These are phyloP conservation scores for Yamadazyma sp. DNA, from an alignment of 805 yeast species.

Conservation along the genomic window DNA sequence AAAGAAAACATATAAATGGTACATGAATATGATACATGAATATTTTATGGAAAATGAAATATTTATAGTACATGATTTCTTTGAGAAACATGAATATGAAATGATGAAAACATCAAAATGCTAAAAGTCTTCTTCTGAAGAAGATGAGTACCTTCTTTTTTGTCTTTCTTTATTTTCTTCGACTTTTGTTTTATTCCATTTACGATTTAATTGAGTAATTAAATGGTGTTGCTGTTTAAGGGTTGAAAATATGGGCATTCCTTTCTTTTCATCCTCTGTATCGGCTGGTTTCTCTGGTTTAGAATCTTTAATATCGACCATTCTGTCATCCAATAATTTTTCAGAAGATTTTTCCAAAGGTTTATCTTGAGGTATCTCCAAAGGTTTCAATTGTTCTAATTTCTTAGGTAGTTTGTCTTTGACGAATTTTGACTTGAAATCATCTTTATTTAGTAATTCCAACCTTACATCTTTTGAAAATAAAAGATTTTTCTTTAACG, in stretches of 20 bases:
- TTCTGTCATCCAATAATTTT: neutral
- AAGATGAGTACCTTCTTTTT: slow-evolving; percentile 9
- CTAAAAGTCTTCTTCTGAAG: slow-evolving; percentile 7
- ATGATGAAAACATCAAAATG: neutral
- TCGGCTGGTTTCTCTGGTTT: slow-evolving; percentile 4
- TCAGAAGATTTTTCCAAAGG: too few species aligned
- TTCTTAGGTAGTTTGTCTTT: slow-evolving; percentile 10
- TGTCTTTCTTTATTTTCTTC: slow-evolving; percentile 3
- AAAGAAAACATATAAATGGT: too few species aligned
- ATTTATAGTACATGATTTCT: too few species aligned
- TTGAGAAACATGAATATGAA: too few species aligned
- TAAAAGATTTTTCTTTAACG: slow-evolving; percentile 27
- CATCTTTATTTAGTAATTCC: slow-evolving; percentile 25
- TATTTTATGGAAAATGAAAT: too few species aligned
- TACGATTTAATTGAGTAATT: slow-evolving; percentile 33
- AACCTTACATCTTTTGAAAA: slow-evolving; percentile 38
- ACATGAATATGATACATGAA: too few species aligned
- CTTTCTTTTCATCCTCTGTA: slow-evolving; percentile 8
- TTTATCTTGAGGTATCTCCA: too few species aligned
- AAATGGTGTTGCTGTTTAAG: slow-evolving; percentile 30
- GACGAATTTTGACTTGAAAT: slow-evolving; percentile 11
- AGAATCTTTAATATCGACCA: too few species aligned
- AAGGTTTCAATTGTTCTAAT: neutral
- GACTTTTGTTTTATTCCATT: slow-evolving; percentile 36
- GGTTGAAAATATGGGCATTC: slow-evolving; percentile 13